Conservation (phyloP, 805 yeast species). For the Teunomyces atbi region DNA sequence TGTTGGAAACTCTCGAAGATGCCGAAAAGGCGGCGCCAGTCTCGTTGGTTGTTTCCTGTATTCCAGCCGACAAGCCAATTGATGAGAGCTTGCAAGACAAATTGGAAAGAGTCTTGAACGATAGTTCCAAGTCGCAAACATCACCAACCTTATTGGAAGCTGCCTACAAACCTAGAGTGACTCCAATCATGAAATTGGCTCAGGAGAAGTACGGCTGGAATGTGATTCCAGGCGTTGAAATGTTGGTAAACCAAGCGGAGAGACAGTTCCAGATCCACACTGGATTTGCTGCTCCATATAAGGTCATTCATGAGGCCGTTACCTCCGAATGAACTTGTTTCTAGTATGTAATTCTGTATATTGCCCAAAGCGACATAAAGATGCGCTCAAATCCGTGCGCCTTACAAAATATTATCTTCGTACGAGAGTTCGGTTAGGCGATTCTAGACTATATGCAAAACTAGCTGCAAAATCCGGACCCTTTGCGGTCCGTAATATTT, state of each 20-base stretch:
- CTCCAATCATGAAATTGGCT: constrained; percentile 85
- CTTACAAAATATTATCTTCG: not conserved
- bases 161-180: constrained; percentile 85
- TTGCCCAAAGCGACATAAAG: constrained; percentile 11
- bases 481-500: not conserved
- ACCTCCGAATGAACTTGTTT: constrained; percentile 10
- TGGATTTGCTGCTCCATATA: constrained; percentile 61
- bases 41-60: constrained; percentile 68
- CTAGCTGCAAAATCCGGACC: not conserved
- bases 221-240: constrained; percentile 87
- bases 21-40: constrained; percentile 46
- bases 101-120: constrained; percentile 47
- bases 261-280: constrained; percentile 83
- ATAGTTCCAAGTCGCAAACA: constrained; percentile 33
- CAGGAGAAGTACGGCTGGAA: constrained; percentile 61
- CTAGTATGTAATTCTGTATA: constrained; percentile 1
- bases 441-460: not conserved
- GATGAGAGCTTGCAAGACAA: constrained; percentile 49
- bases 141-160: constrained; percentile 76
- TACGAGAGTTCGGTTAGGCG: not conserved
- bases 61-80: constrained; percentile 78
- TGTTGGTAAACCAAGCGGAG: constrained; percentile 92
- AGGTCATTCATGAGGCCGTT: constrained; percentile 62
- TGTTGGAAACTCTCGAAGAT: constrained; percentile 51
- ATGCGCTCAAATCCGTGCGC: not conserved